Conservation (phyloP, 768 basidiomycete species). For the Saitozyma sp. region DNA sequence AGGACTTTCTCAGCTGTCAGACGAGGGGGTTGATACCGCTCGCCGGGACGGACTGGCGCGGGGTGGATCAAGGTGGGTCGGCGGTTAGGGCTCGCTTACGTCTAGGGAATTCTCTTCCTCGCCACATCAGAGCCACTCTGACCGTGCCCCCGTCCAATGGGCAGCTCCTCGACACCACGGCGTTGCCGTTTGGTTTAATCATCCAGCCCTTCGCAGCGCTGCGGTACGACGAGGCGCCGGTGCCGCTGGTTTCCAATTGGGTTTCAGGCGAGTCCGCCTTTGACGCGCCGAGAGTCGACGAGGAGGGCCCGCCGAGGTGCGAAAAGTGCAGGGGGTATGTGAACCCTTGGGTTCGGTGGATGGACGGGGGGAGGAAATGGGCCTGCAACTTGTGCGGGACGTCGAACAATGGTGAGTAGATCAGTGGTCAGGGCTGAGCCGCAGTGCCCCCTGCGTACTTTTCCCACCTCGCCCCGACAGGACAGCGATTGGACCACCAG, state of each 20-base stretch:
- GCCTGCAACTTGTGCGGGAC: conserved; percentile 85
- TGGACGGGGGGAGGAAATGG: conserved; percentile 79
- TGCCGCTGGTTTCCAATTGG: conserved; percentile 71
- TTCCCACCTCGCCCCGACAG: conserved; percentile 73
- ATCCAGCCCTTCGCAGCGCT: conserved; percentile 87
- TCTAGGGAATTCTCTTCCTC: conserved; percentile 81
- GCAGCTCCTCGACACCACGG: conserved; percentile 74
- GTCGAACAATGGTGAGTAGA: conserved; percentile 74
- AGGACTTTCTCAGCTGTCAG: conserved; percentile 66
- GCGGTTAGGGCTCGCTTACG: neutral
- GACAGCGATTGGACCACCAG: conserved; percentile 74
- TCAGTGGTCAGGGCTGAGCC: conserved; percentile 1
- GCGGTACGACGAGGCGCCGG: conserved; percentile 66
- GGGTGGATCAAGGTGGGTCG: conserved; percentile 80
- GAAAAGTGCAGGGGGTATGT: conserved; percentile 81
- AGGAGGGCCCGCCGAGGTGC: conserved; percentile 78
- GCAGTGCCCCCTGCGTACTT: conserved; percentile 80
- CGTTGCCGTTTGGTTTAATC: conserved; percentile 77
- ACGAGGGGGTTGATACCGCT: conserved; percentile 68
- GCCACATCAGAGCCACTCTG: conserved; percentile 82
- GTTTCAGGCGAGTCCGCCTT: conserved; percentile 35
- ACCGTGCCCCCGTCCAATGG: conserved; percentile 82
- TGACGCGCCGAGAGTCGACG: conserved; percentile 53
- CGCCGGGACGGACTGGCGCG: conserved; percentile 79
- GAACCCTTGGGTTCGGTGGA: conserved; percentile 89